Conservation (phyloP, 2,329 filamentous ascomycete genomes). For the Fusarium sp. region DNA sequence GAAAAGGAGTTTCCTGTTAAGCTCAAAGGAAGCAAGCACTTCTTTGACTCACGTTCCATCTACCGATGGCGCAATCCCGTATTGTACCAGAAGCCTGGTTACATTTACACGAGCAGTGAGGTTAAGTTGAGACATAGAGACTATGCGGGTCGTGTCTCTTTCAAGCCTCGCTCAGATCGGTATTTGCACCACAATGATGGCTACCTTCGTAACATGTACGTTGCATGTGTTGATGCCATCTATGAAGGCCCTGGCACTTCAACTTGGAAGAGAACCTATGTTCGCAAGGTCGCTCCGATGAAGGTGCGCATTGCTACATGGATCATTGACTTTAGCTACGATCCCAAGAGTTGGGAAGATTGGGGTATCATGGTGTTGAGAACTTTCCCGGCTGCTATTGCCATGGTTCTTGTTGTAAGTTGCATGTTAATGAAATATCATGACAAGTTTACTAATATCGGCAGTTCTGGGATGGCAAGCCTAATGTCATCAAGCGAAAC, state of each 20-base stretch:
- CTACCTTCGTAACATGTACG: constrained; percentile 42
- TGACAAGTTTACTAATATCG: background rate
- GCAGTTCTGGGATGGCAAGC: constrained; percentile 41
- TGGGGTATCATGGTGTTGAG: constrained; percentile 40
- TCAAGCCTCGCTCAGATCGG: constrained; percentile 38
- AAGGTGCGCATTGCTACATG: constrained; percentile 42
- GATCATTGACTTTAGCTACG: constrained; percentile 42
- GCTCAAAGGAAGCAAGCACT: constrained; percentile 38
- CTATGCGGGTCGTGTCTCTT: constrained; percentile 35
- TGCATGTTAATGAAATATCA: fast-evolving
- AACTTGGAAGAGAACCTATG: constrained; percentile 43
- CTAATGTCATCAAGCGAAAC: constrained; percentile 10
- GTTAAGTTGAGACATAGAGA: constrained; percentile 35
- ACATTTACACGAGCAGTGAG: constrained; percentile 27
- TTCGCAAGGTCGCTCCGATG: constrained; percentile 39
- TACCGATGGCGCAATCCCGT: constrained; percentile 37
- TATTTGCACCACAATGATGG: constrained; percentile 42
- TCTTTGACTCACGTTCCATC: constrained; percentile 33
- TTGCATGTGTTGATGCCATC: constrained; percentile 39
- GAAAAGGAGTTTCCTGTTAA: constrained; percentile 42
- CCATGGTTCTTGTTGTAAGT: constrained; percentile 39
- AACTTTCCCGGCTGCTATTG: constrained; percentile 39
- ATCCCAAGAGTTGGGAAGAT: constrained; percentile 41
- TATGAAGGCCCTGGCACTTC: constrained; percentile 39
- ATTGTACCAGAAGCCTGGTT: constrained; percentile 39